These are phyloP conservation scores for Trichophyton schoenleinii DNA, from an alignment of 2,329 filamentous ascomycete genomes.

Conservation along the genomic window DNA sequence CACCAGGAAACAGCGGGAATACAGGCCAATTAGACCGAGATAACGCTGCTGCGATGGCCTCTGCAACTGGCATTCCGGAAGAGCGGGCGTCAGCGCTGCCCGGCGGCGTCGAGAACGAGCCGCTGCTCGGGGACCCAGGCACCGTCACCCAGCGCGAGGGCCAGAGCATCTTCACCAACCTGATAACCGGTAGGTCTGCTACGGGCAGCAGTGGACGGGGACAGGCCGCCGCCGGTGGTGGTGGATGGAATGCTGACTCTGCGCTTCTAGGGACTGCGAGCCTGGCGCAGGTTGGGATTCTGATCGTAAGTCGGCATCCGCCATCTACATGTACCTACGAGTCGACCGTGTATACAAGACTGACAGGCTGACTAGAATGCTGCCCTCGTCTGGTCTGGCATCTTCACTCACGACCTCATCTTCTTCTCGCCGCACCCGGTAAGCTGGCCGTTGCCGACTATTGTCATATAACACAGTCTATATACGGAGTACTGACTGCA, in stretches of 20 bases:
- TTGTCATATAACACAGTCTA: neutral
- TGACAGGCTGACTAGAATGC: slow-evolving; percentile 41
- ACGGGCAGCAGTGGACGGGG: neutral
- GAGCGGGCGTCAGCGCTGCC: slow-evolving; percentile 29
- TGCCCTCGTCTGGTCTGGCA: slow-evolving; percentile 62
- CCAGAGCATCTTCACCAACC: slow-evolving; percentile 54
- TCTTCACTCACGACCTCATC: slow-evolving; percentile 58
- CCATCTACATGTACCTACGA: too few relatives aligned
- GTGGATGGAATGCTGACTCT: neutral
- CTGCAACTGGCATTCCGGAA: slow-evolving; percentile 54
- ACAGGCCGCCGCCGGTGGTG: neutral
- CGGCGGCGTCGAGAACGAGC: slow-evolving; percentile 43
- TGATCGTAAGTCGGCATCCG: too few relatives aligned
- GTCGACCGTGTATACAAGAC: too few relatives aligned
- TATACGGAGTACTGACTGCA: neutral
- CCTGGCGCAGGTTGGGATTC: neutral
- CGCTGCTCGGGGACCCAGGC: slow-evolving; percentile 57
- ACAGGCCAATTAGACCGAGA: neutral
- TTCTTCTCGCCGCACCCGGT: slow-evolving; percentile 86
- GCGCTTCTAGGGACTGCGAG: too few relatives aligned
- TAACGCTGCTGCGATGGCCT: slow-evolving; percentile 44
- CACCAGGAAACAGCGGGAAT: neutral
- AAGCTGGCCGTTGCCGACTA: slow-evolving; percentile 23
- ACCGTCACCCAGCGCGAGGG: slow-evolving; percentile 59
- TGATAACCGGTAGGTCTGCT: slow-evolving; percentile 54